Evolutionary conservation across 306 rosid species (phyloP).

Genomic region (Vigna mungo): DNA sequence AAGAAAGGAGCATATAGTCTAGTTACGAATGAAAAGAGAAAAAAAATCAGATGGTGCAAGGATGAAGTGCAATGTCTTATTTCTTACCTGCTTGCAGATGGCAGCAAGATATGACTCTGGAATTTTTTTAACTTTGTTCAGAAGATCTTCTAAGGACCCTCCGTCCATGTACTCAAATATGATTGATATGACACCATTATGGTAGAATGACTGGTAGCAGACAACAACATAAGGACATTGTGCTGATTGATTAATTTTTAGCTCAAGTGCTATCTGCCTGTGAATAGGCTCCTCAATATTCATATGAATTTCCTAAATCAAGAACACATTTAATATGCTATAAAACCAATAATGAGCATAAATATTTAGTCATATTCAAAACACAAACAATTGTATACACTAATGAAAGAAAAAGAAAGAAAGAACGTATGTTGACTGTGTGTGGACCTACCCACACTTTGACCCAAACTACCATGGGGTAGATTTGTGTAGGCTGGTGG

Average conservation of each 20-base stretch:
- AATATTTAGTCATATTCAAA: too few species aligned
- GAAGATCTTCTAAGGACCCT: conserved; percentile 86
- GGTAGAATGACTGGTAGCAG: conserved; percentile 79
- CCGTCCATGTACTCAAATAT: conserved; percentile 99
- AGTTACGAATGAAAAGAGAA: neutral
- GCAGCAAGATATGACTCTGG: conserved; percentile 84
- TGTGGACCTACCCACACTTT: too few species aligned
- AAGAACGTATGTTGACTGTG: too few species aligned
- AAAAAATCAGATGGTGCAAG: neutral
- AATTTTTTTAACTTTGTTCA: conserved; percentile 74
- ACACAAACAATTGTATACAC: too few species aligned
- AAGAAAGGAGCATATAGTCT: conserved; percentile 3
- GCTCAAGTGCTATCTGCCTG: conserved; percentile 76
- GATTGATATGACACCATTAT: conserved; percentile 84
- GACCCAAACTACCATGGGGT: too few species aligned
- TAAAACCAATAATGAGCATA: too few species aligned
- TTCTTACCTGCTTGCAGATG: conserved; percentile 83
- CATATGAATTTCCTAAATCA: conserved; percentile 84
- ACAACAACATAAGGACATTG: conserved; percentile 87
- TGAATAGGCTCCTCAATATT: conserved; percentile 71
- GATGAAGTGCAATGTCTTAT: conserved; percentile 9
- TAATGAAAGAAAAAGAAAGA: too few species aligned
- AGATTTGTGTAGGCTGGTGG: too few species aligned
- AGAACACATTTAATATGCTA: neutral
- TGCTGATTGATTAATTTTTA: conserved; percentile 87